These are phyloP conservation scores for Falciphora oryzae DNA, from an alignment of 2,329 filamentous ascomycete species.

Conservation along the genomic window DNA sequence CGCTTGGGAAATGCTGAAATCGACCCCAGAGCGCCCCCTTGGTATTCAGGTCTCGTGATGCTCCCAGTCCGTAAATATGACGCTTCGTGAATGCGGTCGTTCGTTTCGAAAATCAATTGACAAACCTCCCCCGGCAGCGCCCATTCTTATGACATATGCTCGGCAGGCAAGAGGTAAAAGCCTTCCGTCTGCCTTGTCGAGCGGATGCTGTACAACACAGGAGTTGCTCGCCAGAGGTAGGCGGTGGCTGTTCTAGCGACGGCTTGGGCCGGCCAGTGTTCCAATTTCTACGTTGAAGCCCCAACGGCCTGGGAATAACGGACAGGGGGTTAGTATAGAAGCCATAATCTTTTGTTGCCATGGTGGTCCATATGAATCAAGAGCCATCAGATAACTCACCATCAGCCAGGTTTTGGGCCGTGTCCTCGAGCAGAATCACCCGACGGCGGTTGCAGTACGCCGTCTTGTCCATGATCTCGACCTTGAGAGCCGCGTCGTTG, in stretches of 20 bases:
- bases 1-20: background rate
- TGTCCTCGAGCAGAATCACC: constrained; percentile 84
- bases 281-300: constrained; percentile 35
- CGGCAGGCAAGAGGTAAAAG: too few relatives aligned
- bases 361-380: background rate
- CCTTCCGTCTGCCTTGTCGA: background rate
- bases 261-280: constrained; percentile 19
- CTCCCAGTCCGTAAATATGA: background rate
- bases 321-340: background rate
- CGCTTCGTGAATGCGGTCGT: background rate
- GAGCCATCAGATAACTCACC: constrained; percentile 48
- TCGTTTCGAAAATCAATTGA: background rate
- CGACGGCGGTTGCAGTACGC: constrained; percentile 92
- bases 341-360: constrained; percentile 12
- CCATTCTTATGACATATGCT: background rate
- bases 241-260: constrained; percentile 11
- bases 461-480: constrained; percentile 98
- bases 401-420: constrained; percentile 83
- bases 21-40: background rate
- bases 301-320: constrained; percentile 35
- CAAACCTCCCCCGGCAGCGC: background rate
- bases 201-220: background rate
- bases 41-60: background rate
- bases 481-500: constrained; percentile 81
- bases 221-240: background rate